Evolutionary conservation across 108 stramenopile species (phyloP).

Genomic region (Bacterosira constricta): DNA sequence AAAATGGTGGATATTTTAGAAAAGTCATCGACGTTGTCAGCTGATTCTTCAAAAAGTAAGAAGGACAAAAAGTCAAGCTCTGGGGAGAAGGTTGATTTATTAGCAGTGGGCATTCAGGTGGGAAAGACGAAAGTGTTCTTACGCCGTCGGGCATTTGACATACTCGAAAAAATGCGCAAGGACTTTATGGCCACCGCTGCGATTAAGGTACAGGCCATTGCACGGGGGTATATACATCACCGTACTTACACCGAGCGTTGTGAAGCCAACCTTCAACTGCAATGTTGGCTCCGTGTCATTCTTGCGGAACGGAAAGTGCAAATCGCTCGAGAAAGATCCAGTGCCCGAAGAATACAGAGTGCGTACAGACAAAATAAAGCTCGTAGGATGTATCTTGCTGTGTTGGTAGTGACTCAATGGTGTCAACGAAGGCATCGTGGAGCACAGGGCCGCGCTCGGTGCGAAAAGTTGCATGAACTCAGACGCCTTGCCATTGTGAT

Average conservation of each 20-base stretch:
- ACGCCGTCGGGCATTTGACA: conserved; percentile 61
- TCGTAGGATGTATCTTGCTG: conserved; percentile 5
- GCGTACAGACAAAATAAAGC: conserved; percentile 17
- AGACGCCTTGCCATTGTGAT: conserved; percentile 30
- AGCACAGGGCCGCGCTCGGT: conserved; percentile 28
- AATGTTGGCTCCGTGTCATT: conserved; percentile 39
- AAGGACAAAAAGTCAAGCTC: conserved; percentile 12
- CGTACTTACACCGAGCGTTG: conserved; percentile 15
- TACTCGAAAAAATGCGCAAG: conserved; percentile 54
- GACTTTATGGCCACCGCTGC: conserved; percentile 39
- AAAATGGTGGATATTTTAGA: conserved; percentile 13
- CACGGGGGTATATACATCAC: conserved; percentile 39
- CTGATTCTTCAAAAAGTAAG: neutral
- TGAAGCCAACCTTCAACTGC: conserved; percentile 31
- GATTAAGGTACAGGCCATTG: conserved; percentile 47
- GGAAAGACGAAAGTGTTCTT: conserved; percentile 77
- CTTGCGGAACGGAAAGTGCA: conserved; percentile 35
- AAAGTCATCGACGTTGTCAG: conserved; percentile 1
- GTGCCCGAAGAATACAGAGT: conserved; percentile 38
- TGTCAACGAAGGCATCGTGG: conserved; percentile 51
- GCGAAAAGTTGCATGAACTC: conserved; percentile 17
- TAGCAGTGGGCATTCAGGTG: conserved; percentile 55
- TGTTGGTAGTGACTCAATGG: conserved; percentile 31
- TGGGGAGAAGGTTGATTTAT: conserved; percentile 13
- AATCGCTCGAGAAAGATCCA: conserved; percentile 17